Percentiles rank a stretch among this genome's conserved stretches.
These are phyloP conservation scores for Arxiozyma bovina DNA, from an alignment of 1,139 yeast species.

Conservation along the genomic window DNA sequence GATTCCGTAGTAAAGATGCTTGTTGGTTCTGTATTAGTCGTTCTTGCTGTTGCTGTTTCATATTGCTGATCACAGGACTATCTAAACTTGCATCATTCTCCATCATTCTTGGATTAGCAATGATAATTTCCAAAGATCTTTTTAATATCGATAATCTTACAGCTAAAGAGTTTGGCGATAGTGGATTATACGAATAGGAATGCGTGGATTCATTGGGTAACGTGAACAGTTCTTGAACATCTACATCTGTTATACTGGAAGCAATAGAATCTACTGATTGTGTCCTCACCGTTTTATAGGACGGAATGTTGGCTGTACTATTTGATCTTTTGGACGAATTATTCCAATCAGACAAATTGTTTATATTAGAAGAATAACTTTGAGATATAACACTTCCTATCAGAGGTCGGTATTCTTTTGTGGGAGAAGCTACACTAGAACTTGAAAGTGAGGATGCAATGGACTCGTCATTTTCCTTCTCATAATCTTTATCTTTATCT, in stretches of 20 bases:
- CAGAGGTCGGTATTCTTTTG: slow-evolving; percentile 2
- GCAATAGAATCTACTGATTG: slow-evolving; percentile 11
- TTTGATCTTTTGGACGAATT: background rate
- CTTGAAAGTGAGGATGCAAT: slow-evolving; percentile 3
- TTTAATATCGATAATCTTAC: slow-evolving; percentile 66
- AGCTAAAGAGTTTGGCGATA: slow-evolving; percentile 73
- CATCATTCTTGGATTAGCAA: slow-evolving; percentile 26
- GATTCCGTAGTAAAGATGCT: background rate
- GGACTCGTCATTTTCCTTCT: background rate
- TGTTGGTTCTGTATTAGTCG: background rate
- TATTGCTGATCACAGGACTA: background rate
- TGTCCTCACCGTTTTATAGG: slow-evolving; percentile 1
- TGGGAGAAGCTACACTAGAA: slow-evolving; percentile 2
- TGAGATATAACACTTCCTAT: background rate
- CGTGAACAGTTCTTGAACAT: slow-evolving; percentile 35
- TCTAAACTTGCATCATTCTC: background rate
- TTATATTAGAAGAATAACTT: background rate
- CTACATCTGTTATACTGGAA: slow-evolving; percentile 30
- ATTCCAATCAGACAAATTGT: background rate
- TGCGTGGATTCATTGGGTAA: slow-evolving; percentile 65
- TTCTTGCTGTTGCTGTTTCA: background rate
- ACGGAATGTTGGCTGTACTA: background rate
- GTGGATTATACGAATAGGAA: slow-evolving; percentile 75
- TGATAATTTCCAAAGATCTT: slow-evolving; percentile 57
- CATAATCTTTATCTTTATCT: slow-evolving; percentile 2